Evolutionary conservation across 768 basidiomycete genomes (phyloP), one percentile per base, ranked within the genome.

Genomic region (Calocybe indica): DNA sequence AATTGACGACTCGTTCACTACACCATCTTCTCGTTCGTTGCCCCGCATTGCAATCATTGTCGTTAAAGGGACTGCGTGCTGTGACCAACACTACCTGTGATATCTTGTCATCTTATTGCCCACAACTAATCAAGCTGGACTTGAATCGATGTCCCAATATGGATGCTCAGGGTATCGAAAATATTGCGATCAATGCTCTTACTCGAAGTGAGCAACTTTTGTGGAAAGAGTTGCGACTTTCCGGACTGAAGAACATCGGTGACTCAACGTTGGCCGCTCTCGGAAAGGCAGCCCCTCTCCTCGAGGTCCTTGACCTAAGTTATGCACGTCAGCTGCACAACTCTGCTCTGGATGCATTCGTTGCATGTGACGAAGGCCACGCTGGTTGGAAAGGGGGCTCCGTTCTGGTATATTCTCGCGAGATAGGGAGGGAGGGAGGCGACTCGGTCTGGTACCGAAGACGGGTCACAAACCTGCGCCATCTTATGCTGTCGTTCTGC

Each of bases 231-330:
- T 71, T 95, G 30, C 70, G 80, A 15, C 52, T 92, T 28, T 84
- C 79, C 6, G 89, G 87, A 1, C 60, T 96, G 49, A 79, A 74
- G 57, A 68, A 78, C 45, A 63, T 83, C 43, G 67, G 74, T 11
- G 84, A 87, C 56, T 67, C 70, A 8, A 74, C 76, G 55, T 77
- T 94, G 76, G 62, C 70, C n/a, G 65, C 68, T 7, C 68, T 93
- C 33, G 91, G 85, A 5, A 76, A 69, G 53, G 83, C 78, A 2
- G 76, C 86, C 0, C 87, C 88, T 13, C 68, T 72, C 55, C 74
- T 94, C 14, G 87, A 91, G 62, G 78, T 89, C 12, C 69, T 94
- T 14, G 92, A 94, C 62, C 65, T 92, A 51, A 88, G 85, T 64
- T 86, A 88, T 57, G 72, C 78, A 48, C 74, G 75, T 30, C 75